Base-by-base conservation (phyloP, 2,329 filamentous ascomycete species). In the Neonectria coccinea region DNA sequence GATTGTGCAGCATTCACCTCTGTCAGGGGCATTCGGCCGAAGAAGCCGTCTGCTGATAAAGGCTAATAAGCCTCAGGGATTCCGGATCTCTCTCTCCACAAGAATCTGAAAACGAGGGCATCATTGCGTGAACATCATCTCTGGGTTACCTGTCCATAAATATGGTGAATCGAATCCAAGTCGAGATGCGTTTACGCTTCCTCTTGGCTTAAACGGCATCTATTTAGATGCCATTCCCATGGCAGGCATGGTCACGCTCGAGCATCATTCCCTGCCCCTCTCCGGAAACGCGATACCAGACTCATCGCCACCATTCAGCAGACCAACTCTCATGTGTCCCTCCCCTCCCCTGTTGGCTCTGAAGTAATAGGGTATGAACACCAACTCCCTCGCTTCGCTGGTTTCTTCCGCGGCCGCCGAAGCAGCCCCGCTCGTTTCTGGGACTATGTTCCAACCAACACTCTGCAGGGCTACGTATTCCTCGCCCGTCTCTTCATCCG, bases 301-400 rank as follows among this genome's bases (percentile, higher is more conserved):
- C 25, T 29, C 42, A 1, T 12, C 33, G 4, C 67, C 56, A 4
- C 65, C 56, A 12, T 66, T 69, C 25, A 62, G 25, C 12, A 71
- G 51, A 4, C 67, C 60, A 33, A 71, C 58, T 25, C 62, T 69
- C 69, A 69, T 71, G 22, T 67, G 68, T 6, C 64, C 66, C 9
- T 62, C 25, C 5, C 66, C 68, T 16, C 57, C 64, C 14, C 64
- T 63, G 27, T 66, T 64, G 3, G 54, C 54, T 47, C 60, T 61
- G n/a, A 64, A 63, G 54, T 56, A 66, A 45, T 66, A 64, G 18
- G 45, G 64, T 27, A 64, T 51, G 16, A 66, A 64, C 8, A 50
- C 12, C 53, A 64, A n/a, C 42, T 54, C 56, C 36, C 25, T 51
- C 29, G 41, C 50, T 44, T 47, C 47, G 22, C 20, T 31, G 8